Conservation (phyloP, 169 alveolate species). For the Neospora caninum region DNA sequence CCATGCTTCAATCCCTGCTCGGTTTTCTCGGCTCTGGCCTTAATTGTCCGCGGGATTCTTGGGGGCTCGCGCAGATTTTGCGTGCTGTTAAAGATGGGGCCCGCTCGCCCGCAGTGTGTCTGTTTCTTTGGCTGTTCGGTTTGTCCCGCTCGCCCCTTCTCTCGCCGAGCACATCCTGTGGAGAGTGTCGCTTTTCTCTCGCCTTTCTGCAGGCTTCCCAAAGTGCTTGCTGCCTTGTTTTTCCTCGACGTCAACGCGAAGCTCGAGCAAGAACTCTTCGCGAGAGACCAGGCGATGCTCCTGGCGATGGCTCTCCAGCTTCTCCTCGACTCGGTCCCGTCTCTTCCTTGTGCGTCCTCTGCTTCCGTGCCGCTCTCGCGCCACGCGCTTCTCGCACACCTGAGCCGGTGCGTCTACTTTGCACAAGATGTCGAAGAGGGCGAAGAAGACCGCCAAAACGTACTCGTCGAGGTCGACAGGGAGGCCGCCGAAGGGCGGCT, state of each 20-base stretch:
- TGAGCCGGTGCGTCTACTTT: conserved; percentile 41
- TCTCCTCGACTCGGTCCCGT: background rate
- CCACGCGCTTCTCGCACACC: conserved; percentile 34
- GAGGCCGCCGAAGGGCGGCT: background rate
- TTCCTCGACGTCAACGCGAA: conserved; percentile 40
- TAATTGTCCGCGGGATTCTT: no score
- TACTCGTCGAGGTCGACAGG: background rate
- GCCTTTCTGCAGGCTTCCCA: conserved; percentile 20
- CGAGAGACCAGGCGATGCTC: conserved; percentile 55
- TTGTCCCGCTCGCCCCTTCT: no score
- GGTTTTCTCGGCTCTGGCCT: no score
- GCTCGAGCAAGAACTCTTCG: conserved; percentile 50
- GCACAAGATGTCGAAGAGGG: conserved; percentile 30
- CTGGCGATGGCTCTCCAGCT: conserved; percentile 60
- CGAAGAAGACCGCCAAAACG: background rate
- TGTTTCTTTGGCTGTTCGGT: no score
- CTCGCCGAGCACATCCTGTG: background rate
- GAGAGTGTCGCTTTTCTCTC: background rate
- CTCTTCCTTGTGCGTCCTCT: background rate
- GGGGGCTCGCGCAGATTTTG: no score
- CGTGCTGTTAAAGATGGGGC: no score
- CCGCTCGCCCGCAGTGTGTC: no score
- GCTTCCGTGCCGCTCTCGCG: background rate
- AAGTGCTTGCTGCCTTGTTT: conserved; percentile 53
- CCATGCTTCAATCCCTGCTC: no score